phyloP scores from a whole-genome alignment of 495 filamentous ascomycete species.

The Lichina pygmaea region DNA sequence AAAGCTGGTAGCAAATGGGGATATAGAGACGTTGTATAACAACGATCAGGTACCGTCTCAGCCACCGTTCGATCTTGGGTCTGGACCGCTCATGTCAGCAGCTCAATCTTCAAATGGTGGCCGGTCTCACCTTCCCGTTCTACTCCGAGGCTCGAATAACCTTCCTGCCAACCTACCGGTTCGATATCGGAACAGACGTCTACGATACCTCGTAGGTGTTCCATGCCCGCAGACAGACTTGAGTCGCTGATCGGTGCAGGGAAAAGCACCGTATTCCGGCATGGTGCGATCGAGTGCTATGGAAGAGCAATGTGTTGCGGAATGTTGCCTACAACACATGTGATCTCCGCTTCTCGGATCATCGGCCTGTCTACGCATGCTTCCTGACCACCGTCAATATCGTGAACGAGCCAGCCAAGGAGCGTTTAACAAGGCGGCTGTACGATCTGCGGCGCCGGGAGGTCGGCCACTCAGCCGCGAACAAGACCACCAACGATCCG shows the following conservation, averaged over 20 bases:
- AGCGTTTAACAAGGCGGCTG: slow-evolving; percentile 38
- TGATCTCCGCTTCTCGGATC: slow-evolving; percentile 68
- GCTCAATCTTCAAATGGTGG: slow-evolving; percentile 91
- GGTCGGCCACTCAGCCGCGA: slow-evolving; percentile 18
- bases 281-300: slow-evolving; percentile 84
- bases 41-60: slow-evolving; percentile 57
- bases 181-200: slow-evolving; percentile 56
- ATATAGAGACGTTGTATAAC: slow-evolving; percentile 59
- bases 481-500: slow-evolving; percentile 20
- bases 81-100: slow-evolving; percentile 11
- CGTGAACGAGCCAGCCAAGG: slow-evolving; percentile 44
- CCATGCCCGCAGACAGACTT: background rate
- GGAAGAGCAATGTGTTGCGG: slow-evolving; percentile 56
- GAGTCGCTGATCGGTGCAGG: slow-evolving; percentile 14
- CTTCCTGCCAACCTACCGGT: slow-evolving; percentile 91
- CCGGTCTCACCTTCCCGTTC: slow-evolving; percentile 64
- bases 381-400: slow-evolving; percentile 65
- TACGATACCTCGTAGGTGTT: slow-evolving; percentile 71
- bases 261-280: slow-evolving; percentile 89
- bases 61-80: background rate
- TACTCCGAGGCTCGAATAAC: slow-evolving; percentile 68
- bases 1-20: slow-evolving; percentile 35
- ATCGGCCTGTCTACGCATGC: slow-evolving; percentile 70
- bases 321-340: slow-evolving; percentile 61
- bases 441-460: slow-evolving; percentile 40